A percentile compares a stretch with the other conserved stretches of the same genome.
Evolutionary conservation across 1,284 basidiomycete species (phyloP).

Genomic region (Sparassis latifolia): DNA sequence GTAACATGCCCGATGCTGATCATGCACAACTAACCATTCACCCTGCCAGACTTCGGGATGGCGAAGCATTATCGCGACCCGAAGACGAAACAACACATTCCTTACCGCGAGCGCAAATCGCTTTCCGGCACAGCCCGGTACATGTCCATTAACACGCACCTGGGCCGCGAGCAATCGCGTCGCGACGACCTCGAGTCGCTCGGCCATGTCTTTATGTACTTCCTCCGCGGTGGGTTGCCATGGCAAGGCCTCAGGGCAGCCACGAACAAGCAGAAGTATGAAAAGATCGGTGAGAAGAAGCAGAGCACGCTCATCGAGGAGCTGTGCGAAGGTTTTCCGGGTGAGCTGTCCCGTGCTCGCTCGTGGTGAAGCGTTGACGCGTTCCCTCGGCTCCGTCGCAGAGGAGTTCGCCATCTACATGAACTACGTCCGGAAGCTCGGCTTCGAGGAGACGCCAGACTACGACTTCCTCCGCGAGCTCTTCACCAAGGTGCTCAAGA

Average conservation of each 20-base stretch:
- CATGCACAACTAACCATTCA: slow-evolving; percentile 5
- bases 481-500: slow-evolving; percentile 90
- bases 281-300: slow-evolving; percentile 98
- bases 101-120: slow-evolving; percentile 98
- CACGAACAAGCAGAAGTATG: slow-evolving; percentile 98
- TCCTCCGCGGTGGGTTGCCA: slow-evolving; percentile 86
- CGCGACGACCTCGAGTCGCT: slow-evolving; percentile 92
- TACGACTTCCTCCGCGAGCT: slow-evolving; percentile 96
- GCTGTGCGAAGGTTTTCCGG: slow-evolving; percentile 94
- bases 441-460: slow-evolving; percentile 94
- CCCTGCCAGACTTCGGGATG: slow-evolving; percentile 85
- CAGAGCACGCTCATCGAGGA: slow-evolving; percentile 91
- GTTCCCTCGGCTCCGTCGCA: slow-evolving; percentile 23
- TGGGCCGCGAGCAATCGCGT: slow-evolving; percentile 87
- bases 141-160: slow-evolving; percentile 98
- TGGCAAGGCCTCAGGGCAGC: slow-evolving; percentile 96
- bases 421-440: slow-evolving; percentile 94
- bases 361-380: slow-evolving; percentile 1
- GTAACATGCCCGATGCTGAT: too few relatives aligned
- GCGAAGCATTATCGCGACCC: slow-evolving; percentile 99
- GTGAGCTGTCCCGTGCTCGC: slow-evolving; percentile 39
- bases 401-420: slow-evolving; percentile 97
- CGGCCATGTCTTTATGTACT: slow-evolving; percentile 99
- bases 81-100: slow-evolving; percentile 95
- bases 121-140: slow-evolving; percentile 96